Percentiles rank a stretch among this genome's conserved stretches.
These are phyloP conservation scores for Nakazawaea molendinolei DNA, from an alignment of 805 yeast species.

Conservation along the genomic window DNA sequence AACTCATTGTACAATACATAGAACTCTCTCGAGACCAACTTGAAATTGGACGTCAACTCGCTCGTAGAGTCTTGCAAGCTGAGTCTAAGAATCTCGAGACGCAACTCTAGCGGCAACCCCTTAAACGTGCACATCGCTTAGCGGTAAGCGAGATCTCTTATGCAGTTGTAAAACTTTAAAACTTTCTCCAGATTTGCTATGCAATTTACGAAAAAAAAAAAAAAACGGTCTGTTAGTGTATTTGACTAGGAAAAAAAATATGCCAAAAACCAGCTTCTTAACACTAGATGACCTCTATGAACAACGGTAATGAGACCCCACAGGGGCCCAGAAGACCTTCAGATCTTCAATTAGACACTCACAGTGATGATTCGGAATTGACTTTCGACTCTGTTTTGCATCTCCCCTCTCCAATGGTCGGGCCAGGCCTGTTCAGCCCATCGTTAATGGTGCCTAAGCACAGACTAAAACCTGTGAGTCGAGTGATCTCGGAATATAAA, in stretches of 20 bases:
- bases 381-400: slow-evolving; percentile 31
- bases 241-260: no score
- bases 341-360: no score
- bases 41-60: slow-evolving; percentile 12
- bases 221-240: no score
- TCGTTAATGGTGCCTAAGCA: neutral
- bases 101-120: slow-evolving; percentile 8
- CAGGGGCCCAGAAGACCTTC: no score
- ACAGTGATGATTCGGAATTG: slow-evolving; percentile 18
- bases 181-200: no score
- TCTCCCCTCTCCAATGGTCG: slow-evolving; percentile 41
- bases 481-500: slow-evolving; percentile 33
- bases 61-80: slow-evolving; percentile 2
- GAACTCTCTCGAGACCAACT: slow-evolving; percentile 26
- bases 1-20: slow-evolving; percentile 44
- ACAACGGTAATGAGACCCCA: no score
- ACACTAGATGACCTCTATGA: no score
- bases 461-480: slow-evolving; percentile 1
- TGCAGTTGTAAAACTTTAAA: no score
- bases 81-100: slow-evolving; percentile 6
- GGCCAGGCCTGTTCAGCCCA: slow-evolving; percentile 10
- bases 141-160: no score
- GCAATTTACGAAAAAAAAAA: no score
- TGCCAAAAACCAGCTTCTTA: no score
- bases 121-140: slow-evolving; percentile 1